Percentiles rank a stretch among this genome's conserved stretches.
These are phyloP conservation scores for Phytophthora pluvialis DNA, from an alignment of 352 stramenopile species.

Conservation along the genomic window DNA sequence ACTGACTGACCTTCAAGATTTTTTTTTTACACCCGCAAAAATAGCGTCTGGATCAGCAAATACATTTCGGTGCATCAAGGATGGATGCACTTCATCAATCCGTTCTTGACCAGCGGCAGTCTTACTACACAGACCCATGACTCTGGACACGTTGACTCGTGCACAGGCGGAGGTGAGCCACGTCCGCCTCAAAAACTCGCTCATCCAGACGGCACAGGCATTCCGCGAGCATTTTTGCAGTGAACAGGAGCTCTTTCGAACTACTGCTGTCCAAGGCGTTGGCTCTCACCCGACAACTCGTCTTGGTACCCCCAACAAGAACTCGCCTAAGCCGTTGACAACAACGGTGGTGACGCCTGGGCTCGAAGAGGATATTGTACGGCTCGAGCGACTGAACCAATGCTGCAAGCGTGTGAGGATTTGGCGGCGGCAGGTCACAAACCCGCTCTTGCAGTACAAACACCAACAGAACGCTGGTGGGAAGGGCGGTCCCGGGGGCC, in stretches of 20 bases:
- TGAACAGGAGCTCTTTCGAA: constrained; percentile 62
- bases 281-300: constrained; percentile 3
- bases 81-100: background rate
- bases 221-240: constrained; percentile 57
- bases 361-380: constrained; percentile 58
- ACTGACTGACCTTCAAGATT: constrained; percentile 13
- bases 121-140: constrained; percentile 43
- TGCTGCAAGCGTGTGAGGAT: constrained; percentile 82
- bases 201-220: constrained; percentile 48
- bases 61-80: constrained; percentile 14
- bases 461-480: constrained; percentile 40
- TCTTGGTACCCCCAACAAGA: constrained; percentile 16
- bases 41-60: constrained; percentile 19
- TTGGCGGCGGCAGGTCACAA: constrained; percentile 65
- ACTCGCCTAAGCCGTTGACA: constrained; percentile 1
- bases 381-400: constrained; percentile 58
- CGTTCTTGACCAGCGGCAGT: background rate
- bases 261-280: constrained; percentile 1
- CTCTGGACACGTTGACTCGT: constrained; percentile 69
- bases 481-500: constrained; percentile 17
- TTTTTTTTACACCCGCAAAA: constrained; percentile 21
- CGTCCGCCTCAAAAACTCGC: constrained; percentile 61
- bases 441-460: constrained; percentile 73
- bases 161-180: constrained; percentile 62
- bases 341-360: constrained; percentile 4